Evolutionary conservation across 225 moss, liverwort and hornwort species (phyloP).

Genomic region (Lunularia cruciata): DNA sequence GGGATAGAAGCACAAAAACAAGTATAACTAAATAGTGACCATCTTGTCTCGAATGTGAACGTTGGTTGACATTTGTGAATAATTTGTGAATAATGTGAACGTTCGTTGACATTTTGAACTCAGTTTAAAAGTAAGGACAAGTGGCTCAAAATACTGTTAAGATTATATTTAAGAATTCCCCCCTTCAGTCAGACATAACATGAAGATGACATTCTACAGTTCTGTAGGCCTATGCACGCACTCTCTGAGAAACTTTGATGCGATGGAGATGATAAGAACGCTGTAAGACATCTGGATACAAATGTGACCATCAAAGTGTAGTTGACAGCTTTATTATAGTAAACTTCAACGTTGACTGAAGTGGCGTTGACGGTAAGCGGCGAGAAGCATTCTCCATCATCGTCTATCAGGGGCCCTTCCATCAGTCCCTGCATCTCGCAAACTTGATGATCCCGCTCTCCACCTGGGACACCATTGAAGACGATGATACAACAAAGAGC

Average conservation of each 20-base stretch:
- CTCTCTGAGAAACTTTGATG: no score
- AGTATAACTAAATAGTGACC: background rate
- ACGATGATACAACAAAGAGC: no score
- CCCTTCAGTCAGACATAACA: no score
- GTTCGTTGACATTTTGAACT: no score
- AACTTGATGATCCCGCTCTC: slow-evolving; percentile 78
- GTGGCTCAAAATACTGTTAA: no score
- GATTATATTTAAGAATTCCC: no score
- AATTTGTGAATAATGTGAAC: background rate
- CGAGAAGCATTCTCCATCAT: slow-evolving; percentile 89
- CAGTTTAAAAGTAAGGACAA: no score
- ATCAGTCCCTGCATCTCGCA: slow-evolving; percentile 97
- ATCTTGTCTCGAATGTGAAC: no score
- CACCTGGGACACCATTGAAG: slow-evolving; percentile 49
- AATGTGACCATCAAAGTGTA: slow-evolving; percentile 99
- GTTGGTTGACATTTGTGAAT: background rate
- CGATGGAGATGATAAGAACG: background rate
- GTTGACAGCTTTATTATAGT: slow-evolving; percentile 97
- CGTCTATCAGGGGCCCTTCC: slow-evolving; percentile 87
- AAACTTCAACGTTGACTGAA: slow-evolving; percentile 88
- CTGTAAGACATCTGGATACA: slow-evolving; percentile 52
- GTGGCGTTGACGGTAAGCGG: slow-evolving; percentile 87
- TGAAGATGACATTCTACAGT: background rate
- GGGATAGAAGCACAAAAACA: background rate
- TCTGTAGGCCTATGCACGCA: background rate